A percentile compares a stretch with the other conserved stretches of the same genome.
Evolutionary conservation across 1,139 yeast genomes (phyloP).

Genomic region (Wickerhamomyces sp.): DNA sequence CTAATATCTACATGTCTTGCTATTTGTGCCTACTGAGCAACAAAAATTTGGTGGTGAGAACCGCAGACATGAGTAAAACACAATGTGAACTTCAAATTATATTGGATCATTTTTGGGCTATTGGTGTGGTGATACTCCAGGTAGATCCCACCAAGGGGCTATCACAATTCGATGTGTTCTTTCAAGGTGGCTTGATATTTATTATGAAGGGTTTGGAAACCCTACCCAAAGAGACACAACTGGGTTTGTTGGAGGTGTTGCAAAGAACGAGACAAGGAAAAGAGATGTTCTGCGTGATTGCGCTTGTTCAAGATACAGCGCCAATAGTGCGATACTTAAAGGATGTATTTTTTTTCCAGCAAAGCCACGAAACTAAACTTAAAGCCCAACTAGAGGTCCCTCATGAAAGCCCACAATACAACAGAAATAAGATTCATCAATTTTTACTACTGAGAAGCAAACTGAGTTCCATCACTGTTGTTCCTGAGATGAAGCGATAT

Average conservation of each 20-base stretch:
- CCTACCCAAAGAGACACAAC: background rate
- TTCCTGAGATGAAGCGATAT: conserved; percentile 46
- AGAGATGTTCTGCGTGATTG: background rate
- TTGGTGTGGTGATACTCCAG: conserved; percentile 2
- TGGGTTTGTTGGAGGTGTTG: background rate
- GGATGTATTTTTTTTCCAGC: conserved; percentile 2
- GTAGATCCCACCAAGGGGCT: no score
- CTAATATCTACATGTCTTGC: conserved; percentile 8
- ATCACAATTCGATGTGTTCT: no score
- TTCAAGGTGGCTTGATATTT: background rate
- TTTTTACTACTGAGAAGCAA: conserved; percentile 10
- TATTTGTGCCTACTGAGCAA: conserved; percentile 21
- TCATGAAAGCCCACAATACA: background rate
- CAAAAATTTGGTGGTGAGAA: conserved; percentile 23
- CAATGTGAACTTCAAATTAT: conserved; percentile 16
- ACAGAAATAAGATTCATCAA: conserved; percentile 1
- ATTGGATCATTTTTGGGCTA: conserved; percentile 10
- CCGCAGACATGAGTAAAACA: conserved; percentile 13
- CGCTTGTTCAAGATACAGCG: background rate
- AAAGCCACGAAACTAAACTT: background rate
- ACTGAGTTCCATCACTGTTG: conserved; percentile 28
- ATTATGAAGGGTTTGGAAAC: background rate
- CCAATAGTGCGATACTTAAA: background rate
- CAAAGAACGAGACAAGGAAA: background rate
- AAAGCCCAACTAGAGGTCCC: background rate